Evolutionary conservation across 164 flowering plant genomes (phyloP).

Genomic region (Stephania cephalantha): DNA sequence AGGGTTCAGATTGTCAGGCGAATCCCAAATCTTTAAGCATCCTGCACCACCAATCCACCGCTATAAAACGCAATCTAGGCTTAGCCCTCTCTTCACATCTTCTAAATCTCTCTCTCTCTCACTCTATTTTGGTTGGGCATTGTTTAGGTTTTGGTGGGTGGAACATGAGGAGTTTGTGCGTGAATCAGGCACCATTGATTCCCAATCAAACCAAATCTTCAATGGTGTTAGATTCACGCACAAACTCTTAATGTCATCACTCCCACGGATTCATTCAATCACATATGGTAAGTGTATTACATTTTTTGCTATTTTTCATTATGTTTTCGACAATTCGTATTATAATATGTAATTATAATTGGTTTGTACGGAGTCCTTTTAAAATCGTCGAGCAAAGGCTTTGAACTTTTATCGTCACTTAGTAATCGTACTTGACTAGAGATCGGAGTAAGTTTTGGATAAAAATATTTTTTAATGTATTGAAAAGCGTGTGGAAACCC

Average conservation of each 20-base stretch:
- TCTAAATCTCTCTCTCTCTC: neutral
- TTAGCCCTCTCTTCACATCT: neutral
- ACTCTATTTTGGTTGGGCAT: neutral
- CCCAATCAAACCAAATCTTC: neutral
- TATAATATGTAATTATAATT: no score
- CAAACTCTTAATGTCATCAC: conserved; percentile 15
- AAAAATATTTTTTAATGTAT: no score
- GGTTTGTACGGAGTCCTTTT: no score
- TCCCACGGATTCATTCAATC: neutral
- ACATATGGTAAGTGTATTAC: no score
- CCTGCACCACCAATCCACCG: neutral
- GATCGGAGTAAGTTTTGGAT: no score
- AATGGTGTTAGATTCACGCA: conserved; percentile 24
- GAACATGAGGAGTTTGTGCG: neutral
- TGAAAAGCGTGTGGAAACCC: neutral
- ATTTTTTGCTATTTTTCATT: no score
- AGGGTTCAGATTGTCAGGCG: no score
- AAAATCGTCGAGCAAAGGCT: no score
- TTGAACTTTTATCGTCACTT: no score
- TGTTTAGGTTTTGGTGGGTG: neutral
- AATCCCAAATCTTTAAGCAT: no score
- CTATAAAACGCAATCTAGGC: neutral
- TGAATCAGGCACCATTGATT: neutral
- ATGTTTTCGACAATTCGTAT: no score
- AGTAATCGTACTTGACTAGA: no score